Conservation (phyloP, 768 basidiomycete genomes). For the Strobilomyces echinocephalus region DNA sequence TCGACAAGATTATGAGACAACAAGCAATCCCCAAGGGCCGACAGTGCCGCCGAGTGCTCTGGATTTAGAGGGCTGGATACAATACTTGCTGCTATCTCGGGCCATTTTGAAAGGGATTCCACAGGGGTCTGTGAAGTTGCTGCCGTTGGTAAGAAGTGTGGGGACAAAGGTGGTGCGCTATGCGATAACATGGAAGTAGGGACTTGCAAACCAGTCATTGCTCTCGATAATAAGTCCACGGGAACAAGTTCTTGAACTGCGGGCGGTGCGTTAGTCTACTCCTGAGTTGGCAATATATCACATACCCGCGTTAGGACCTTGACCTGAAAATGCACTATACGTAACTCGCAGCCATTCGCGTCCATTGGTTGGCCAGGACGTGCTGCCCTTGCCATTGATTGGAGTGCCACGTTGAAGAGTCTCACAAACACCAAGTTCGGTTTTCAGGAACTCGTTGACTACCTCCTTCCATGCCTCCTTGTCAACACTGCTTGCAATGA, state of each 20-base stretch:
- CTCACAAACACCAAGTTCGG: slow-evolving; percentile 57
- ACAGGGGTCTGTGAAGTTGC: slow-evolving; percentile 46
- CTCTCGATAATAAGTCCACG: slow-evolving; percentile 45
- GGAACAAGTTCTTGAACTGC: slow-evolving; percentile 74
- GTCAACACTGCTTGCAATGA: slow-evolving; percentile 90
- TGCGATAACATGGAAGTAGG: slow-evolving; percentile 30
- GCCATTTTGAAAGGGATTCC: slow-evolving; percentile 73
- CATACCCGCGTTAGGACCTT: slow-evolving; percentile 71
- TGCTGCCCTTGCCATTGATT: slow-evolving; percentile 17
- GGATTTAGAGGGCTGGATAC: slow-evolving; percentile 61
- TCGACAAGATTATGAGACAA: slow-evolving; percentile 64
- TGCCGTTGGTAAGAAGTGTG: slow-evolving; percentile 51
- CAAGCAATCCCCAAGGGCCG: slow-evolving; percentile 83
- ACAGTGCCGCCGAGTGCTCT: slow-evolving; percentile 71
- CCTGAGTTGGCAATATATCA: not conserved
- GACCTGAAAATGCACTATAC: slow-evolving; percentile 81
- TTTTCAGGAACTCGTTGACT: slow-evolving; percentile 75
- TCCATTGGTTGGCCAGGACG: slow-evolving; percentile 38
- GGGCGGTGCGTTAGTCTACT: slow-evolving; percentile 4
- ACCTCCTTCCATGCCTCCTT: slow-evolving; percentile 93
- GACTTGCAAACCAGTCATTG: slow-evolving; percentile 36
- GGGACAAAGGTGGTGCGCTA: slow-evolving; percentile 61
- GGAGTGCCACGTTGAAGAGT: slow-evolving; percentile 13
- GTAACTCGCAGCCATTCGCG: slow-evolving; percentile 73
- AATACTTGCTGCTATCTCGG: slow-evolving; percentile 81